phyloP scores from a whole-genome alignment of 73 alveolate species.

The Paramecium caudatum region DNA sequence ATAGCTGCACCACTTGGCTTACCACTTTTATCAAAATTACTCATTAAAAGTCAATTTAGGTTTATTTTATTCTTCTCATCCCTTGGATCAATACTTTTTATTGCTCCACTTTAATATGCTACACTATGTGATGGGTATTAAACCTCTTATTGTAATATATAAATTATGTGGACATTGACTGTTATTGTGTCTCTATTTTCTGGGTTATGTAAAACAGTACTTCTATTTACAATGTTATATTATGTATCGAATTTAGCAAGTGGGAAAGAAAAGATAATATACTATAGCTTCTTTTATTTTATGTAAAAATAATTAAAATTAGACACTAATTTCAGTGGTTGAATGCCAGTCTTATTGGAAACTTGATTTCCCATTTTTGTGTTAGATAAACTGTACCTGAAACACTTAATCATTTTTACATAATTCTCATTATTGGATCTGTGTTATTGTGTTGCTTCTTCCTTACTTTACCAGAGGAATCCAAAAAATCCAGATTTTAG shows the following conservation, averaged over 20 bases:
- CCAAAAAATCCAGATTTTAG: background rate
- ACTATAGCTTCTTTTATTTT: conserved; percentile 43
- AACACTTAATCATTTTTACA: conserved; percentile 25
- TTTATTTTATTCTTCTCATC: conserved; percentile 19
- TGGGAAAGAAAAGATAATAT: conserved; percentile 18
- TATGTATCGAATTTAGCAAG: conserved; percentile 21
- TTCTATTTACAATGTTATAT: conserved; percentile 27
- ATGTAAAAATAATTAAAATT: background rate
- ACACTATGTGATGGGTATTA: background rate
- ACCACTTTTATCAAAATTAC: background rate
- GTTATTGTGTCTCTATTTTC: background rate
- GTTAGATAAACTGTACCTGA: background rate
- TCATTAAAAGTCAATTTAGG: background rate
- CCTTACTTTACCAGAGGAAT: conserved; percentile 39
- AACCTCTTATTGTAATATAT: background rate
- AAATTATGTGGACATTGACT: background rate
- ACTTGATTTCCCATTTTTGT: conserved; percentile 14
- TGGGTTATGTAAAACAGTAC: background rate
- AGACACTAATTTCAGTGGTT: conserved; percentile 56
- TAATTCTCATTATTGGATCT: conserved; percentile 22
- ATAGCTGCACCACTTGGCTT: conserved; percentile 51
- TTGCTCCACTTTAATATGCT: background rate
- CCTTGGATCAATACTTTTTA: conserved; percentile 12
- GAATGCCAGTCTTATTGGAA: conserved; percentile 17
- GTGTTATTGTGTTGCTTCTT: background rate